phyloP scores from a whole-genome alignment of 1,284 basidiomycete genomes.

The Stereum hirsutum region DNA sequence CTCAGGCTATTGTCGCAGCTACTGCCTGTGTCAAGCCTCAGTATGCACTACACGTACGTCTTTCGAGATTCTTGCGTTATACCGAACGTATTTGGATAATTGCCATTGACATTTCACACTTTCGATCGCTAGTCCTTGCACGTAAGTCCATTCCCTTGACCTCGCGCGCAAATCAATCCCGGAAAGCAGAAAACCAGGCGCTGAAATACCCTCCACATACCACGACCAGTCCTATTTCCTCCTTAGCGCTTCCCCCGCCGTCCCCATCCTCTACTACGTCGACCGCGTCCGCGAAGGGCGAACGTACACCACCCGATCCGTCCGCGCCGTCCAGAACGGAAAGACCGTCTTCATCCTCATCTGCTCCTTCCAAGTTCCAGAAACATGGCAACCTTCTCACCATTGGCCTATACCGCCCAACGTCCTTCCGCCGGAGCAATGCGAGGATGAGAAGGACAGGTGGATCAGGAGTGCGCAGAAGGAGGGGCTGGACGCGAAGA shows the following conservation, averaged over 20 bases:
- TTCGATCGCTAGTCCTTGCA: background rate
- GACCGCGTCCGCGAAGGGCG: constrained; percentile 79
- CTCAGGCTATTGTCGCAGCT: constrained; percentile 76
- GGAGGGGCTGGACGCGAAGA: constrained; percentile 20
- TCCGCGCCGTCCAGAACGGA: constrained; percentile 73
- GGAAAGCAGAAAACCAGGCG: too few relatives aligned
- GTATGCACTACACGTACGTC: constrained; percentile 65
- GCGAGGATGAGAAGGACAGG: constrained; percentile 46
- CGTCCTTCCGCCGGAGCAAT: constrained; percentile 55
- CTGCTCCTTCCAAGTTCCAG: constrained; percentile 81
- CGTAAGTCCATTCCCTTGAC: background rate
- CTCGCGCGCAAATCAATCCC: too few relatives aligned
- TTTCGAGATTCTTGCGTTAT: constrained; percentile 2
- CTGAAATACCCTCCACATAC: background rate
- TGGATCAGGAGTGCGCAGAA: constrained; percentile 15
- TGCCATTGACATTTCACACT: constrained; percentile 27
- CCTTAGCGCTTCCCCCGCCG: constrained; percentile 64
- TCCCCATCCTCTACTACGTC: constrained; percentile 80
- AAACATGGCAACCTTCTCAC: constrained; percentile 61
- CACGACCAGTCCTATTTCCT: constrained; percentile 72
- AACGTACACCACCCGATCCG: constrained; percentile 65
- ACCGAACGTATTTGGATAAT: background rate
- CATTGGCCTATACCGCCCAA: constrained; percentile 56
- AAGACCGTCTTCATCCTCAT: constrained; percentile 74
- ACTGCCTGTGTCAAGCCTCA: constrained; percentile 61